Percentiles rank a stretch among this genome's conserved stretches.
These are phyloP conservation scores for Cyclotella atomus DNA, from an alignment of 108 stramenopile genomes.

Conservation along the genomic window DNA sequence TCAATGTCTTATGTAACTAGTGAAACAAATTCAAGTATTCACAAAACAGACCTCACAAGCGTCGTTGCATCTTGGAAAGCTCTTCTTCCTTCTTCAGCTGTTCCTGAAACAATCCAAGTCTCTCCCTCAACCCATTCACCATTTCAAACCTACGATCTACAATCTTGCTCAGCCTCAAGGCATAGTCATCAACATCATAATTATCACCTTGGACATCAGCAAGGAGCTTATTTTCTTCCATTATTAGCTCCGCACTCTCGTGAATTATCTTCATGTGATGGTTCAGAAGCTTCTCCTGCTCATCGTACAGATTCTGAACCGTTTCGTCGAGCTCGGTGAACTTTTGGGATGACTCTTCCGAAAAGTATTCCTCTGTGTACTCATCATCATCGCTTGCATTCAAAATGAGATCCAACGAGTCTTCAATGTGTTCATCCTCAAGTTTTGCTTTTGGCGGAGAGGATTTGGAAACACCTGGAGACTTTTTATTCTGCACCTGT, in stretches of 20 bases:
- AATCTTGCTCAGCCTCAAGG: slow-evolving; percentile 85
- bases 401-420: neutral
- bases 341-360: slow-evolving; percentile 39
- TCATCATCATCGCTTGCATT: slow-evolving; percentile 6
- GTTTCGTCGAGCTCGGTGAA: slow-evolving; percentile 79
- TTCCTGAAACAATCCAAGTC: neutral
- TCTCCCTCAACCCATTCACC: neutral
- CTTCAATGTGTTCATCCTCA: slow-evolving; percentile 2
- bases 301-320: slow-evolving; percentile 86
- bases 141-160: slow-evolving; percentile 79
- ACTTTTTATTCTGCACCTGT: slow-evolving; percentile 11
- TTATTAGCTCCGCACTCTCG: slow-evolving; percentile 94
- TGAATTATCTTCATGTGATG: slow-evolving; percentile 89
- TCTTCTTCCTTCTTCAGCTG: slow-evolving; percentile 40
- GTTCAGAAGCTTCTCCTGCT: slow-evolving; percentile 96
- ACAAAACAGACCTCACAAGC: neutral
- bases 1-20: too few relatives aligned
- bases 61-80: too few relatives aligned
- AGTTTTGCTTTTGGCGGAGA: neutral
- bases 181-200: slow-evolving; percentile 94
- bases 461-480: neutral
- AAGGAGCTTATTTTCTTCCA: slow-evolving; percentile 93
- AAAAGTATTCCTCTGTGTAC: slow-evolving; percentile 16
- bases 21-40: neutral
- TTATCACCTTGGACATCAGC: slow-evolving; percentile 87